Evolutionary conservation across 805 yeast species (phyloP).

Genomic region (Candida coquimbonensis): DNA sequence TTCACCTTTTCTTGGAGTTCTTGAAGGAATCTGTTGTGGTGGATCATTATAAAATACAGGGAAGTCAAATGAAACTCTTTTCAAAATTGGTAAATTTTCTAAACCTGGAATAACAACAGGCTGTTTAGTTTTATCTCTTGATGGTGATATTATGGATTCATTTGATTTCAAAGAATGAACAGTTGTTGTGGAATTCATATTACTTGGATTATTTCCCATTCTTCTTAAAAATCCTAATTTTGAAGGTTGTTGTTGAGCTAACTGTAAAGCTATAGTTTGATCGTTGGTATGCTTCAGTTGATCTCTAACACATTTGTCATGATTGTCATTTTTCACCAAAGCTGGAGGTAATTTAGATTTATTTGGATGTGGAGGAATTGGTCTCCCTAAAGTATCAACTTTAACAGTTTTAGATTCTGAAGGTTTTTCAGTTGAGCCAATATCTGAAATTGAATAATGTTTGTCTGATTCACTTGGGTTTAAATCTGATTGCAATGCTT

Average conservation of each 20-base stretch:
- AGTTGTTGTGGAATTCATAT: neutral
- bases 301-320: constrained; percentile 3
- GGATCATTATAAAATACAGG: constrained; percentile 78
- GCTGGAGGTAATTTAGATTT: constrained; percentile 44
- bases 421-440: neutral
- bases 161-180: neutral
- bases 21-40: constrained; percentile 89
- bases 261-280: constrained; percentile 1
- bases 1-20: constrained; percentile 79
- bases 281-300: neutral
- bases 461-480: neutral
- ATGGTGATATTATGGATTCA: neutral
- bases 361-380: constrained; percentile 46
- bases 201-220: neutral
- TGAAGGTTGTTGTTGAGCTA: constrained; percentile 1
- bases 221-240: constrained; percentile 9
- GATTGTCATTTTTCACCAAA: constrained; percentile 22
- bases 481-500: constrained; percentile 17
- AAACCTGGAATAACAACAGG: constrained; percentile 31
- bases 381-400: constrained; percentile 35
- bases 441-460: neutral
- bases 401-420: constrained; percentile 3
- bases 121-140: neutral
- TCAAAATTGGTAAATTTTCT: constrained; percentile 35
- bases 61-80: constrained; percentile 70